Evolutionary conservation across 805 yeast species (phyloP), one percentile per base, ranked within the genome.

Genomic region (Yarrowia alimentaria): DNA sequence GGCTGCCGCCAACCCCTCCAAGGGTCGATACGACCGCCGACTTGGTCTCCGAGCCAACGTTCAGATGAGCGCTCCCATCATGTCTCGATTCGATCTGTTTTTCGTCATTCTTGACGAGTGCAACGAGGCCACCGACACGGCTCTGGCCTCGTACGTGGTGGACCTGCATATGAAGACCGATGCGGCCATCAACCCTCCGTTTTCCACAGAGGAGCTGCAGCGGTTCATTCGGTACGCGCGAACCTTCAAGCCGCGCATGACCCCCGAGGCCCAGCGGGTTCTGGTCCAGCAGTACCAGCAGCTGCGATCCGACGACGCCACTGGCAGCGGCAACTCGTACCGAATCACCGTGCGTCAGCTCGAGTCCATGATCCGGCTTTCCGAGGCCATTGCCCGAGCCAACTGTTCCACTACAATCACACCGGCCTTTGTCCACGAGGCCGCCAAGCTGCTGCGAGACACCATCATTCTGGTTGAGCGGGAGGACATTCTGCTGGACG

Each of bases 1-100:
- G 43, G 99, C 99, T 0, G 98, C 99, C n/a, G 99, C 99, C 1
- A 93, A 93, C 66, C 99, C 99, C 17, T 80, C 93, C 53, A 94
- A 89, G n/a, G 99, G 99, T 47, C 74, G 99, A 60, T 93, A 93
- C 66, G 91, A 93, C 67, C 77, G 96, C 52, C 89, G 87, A 63
- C 65, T 81, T 42, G 85, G 95, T 1, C 73, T 93, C 54, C 74
- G 95, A 56, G 81, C 94, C 42, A 93, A 93, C 63, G 74, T 93
- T 63, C 82, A 84, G 61, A 88, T 93, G 96, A 86, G 96, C 12
- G 98, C 97, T 1, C 99, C 99, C 1, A 93, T 93, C 64, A 93
- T 93, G 96, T 91, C 98, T 22, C 81, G 99, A 69, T 93, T 93
- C 66, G 99, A 93, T 68, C 70, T 93, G 57, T 93, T 93, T 65